phyloP scores from a whole-genome alignment of 1,284 basidiomycete genomes.

The Gomphus bonarii region DNA sequence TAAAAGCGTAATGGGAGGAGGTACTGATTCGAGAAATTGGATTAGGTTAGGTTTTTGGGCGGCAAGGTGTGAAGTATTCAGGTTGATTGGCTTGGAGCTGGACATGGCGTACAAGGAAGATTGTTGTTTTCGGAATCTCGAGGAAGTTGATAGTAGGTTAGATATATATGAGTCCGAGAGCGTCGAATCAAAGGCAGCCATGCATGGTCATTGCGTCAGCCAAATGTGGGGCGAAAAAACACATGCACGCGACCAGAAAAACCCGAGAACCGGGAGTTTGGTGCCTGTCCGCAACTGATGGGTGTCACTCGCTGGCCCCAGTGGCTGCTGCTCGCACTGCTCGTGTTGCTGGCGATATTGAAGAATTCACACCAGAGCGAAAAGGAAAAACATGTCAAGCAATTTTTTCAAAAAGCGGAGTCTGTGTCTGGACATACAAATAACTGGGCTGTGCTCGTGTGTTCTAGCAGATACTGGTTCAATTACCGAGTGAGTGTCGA shows the following conservation, averaged over 20 bases:
- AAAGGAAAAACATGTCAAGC: not conserved
- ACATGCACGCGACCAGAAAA: not conserved
- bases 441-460: constrained; percentile 98
- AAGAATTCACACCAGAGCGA: not conserved
- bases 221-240: not conserved
- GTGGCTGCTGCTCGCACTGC: not conserved
- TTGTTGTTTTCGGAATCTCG: not conserved
- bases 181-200: constrained; percentile 10
- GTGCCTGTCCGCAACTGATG: too few species aligned
- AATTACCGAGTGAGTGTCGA: constrained; percentile 77
- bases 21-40: constrained; percentile 45
- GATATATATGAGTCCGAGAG: constrained; percentile 6
- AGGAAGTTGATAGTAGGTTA: not conserved
- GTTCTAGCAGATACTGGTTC: constrained; percentile 94
- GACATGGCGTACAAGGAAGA: not conserved
- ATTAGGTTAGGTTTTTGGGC: constrained; percentile 7
- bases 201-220: not conserved
- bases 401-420: constrained; percentile 6
- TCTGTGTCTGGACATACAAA: constrained; percentile 61
- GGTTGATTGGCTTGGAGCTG: not conserved
- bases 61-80: not conserved
- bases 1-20: constrained; percentile 44
- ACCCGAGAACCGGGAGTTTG: not conserved
- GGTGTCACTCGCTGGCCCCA: not conserved
- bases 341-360: not conserved